These are phyloP conservation scores for Asterophora parasitica DNA, from an alignment of 768 basidiomycete species.

Conservation along the genomic window DNA sequence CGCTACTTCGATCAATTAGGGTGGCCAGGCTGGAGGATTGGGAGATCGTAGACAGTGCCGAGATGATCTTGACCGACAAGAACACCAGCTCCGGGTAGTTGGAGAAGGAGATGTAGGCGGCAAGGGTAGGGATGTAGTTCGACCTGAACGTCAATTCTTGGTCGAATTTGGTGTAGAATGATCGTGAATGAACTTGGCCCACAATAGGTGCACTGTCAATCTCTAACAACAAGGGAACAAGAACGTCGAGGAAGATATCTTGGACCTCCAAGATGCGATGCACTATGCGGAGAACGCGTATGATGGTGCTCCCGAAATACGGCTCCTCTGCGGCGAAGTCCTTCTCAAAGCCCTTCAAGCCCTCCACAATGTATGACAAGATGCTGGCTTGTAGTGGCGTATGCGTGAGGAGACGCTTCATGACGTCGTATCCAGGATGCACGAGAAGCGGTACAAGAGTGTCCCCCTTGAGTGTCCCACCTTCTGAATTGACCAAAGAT, in stretches of 20 bases:
- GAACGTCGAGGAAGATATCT: constrained; percentile 83
- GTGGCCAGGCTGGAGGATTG: constrained; percentile 71
- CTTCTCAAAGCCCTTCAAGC: constrained; percentile 71
- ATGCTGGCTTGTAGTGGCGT: constrained; percentile 69
- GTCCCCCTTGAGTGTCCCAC: constrained; percentile 47
- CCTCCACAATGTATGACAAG: constrained; percentile 77
- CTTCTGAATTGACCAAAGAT: constrained; percentile 57
- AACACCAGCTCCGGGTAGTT: constrained; percentile 69
- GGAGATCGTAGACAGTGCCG: constrained; percentile 58
- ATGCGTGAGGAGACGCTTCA: constrained; percentile 71
- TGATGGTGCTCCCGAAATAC: constrained; percentile 68
- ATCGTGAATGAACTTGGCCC: constrained; percentile 55
- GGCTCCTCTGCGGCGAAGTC: constrained; percentile 64
- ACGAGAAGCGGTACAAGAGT: constrained; percentile 49
- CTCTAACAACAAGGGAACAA: constrained; percentile 73
- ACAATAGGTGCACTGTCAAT: constrained; percentile 51
- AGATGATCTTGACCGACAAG: constrained; percentile 74
- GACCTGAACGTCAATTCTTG: constrained; percentile 67
- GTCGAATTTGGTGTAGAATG: constrained; percentile 70
- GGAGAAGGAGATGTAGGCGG: constrained; percentile 71
- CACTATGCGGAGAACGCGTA: constrained; percentile 77
- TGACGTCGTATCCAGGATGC: constrained; percentile 87
- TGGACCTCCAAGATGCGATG: constrained; percentile 82
- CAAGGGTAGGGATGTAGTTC: constrained; percentile 75
- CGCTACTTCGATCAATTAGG: constrained; percentile 72